Base-by-base conservation (phyloP, 2,329 filamentous ascomycete species). In the Hypoxylon sp. region DNA sequence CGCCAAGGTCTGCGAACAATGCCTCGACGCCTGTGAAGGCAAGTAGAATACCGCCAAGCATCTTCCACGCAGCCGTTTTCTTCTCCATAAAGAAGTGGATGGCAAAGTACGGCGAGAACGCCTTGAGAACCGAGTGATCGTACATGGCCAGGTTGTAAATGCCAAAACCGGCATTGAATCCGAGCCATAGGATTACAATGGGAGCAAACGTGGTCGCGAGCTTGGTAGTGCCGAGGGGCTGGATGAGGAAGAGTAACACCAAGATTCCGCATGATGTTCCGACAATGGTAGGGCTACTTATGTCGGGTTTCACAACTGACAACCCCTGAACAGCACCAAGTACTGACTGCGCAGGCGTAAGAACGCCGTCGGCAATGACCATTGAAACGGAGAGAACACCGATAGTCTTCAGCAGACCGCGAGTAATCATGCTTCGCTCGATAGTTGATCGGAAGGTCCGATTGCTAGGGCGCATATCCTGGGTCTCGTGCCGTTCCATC, bases 1-100 rank as follows among this genome's bases (percentile, higher is more conserved):
- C 92, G 35, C 92, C 92, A 6, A 94, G 82, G 73, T 94, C 92
- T 2, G 92, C 92, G 75, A 93, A 94, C 0, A 94, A 82, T 1
- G 92, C 91, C 76, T 94, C 92, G n/a, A 92, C 90, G 17, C 90
- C 92, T 1, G 92, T 94, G 74, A 94, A 94, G 2, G 89, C 87
- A 8, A 94, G 85, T 1, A 94, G 79, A 19, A 94, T 87, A 3
- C 92, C 92, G n/a, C 89, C 90, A 1, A 93, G 82, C 65, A 85
- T 87, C 64, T 82, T 83, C 90, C 90, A 92, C 0, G 88, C 90
- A 4, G 86, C 82, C 2, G 85, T 82, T 58, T 84, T 83, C 73
- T 91, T 88, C 13, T 87, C 83, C 19, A 86, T 77, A 42, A 92
- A 83, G 75, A 89, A 92, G 2, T 82, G 76, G 62, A 90, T 87